Conservation (phyloP, 345 rosid genomes). For the Eucalyptus polybractea region DNA sequence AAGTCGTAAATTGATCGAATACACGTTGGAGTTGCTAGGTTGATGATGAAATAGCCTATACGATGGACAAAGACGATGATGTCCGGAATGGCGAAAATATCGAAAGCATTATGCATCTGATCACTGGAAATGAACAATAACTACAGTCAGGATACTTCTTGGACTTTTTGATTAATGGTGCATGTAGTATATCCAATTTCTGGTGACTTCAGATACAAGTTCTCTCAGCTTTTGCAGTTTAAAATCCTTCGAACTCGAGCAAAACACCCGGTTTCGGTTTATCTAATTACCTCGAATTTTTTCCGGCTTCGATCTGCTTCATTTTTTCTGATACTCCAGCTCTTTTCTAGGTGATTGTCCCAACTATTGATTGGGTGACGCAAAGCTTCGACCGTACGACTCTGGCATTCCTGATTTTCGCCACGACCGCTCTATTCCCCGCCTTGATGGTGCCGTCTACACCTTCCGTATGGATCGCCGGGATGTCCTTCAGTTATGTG, state of each 20-base stretch:
- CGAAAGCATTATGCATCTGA: background rate
- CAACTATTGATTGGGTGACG: constrained; percentile 11
- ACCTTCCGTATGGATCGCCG: constrained; percentile 31
- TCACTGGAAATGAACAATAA: background rate
- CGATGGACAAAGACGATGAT: background rate
- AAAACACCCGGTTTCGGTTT: background rate
- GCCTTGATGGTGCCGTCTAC: constrained; percentile 15
- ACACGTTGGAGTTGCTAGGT: background rate
- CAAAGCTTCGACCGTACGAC: background rate
- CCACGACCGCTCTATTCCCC: constrained; percentile 9
- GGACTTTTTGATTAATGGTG: background rate
- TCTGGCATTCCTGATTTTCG: constrained; percentile 4
- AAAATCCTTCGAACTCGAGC: background rate
- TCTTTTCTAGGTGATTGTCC: constrained; percentile 9
- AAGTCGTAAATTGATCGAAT: background rate
- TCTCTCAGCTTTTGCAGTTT: background rate
- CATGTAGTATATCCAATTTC: background rate
- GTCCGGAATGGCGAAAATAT: background rate
- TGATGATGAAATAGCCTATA: background rate
- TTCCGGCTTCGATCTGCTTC: background rate
- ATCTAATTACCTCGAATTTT: background rate
- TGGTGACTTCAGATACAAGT: background rate
- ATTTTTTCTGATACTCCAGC: background rate
- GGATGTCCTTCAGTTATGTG: constrained; percentile 21
- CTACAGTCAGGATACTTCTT: background rate